phyloP scores from a whole-genome alignment of 208 protist genomes.

The Acanthamoeba healyi region DNA sequence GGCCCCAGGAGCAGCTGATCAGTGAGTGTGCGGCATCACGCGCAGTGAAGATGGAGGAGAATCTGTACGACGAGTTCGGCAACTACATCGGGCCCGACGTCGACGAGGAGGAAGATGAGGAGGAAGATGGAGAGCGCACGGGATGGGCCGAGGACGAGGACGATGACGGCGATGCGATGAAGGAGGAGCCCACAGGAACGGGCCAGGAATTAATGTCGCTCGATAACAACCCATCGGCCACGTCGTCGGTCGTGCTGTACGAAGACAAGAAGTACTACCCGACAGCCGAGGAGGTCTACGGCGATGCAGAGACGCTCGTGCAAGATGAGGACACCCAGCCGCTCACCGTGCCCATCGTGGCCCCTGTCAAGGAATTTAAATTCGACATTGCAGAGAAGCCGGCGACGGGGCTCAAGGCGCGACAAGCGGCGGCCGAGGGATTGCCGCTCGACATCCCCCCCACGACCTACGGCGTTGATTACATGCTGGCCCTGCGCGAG shows the following conservation, averaged over 20 bases:
- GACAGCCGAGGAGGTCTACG: conserved; percentile 91
- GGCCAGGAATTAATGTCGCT: conserved; percentile 6
- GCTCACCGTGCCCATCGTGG: conserved; percentile 94
- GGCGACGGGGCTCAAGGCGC: conserved; percentile 83
- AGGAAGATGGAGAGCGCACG: conserved; percentile 78
- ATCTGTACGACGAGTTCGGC: conserved; percentile 95
- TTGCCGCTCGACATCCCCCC: neutral
- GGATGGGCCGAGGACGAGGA: conserved; percentile 63
- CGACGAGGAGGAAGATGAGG: conserved; percentile 84
- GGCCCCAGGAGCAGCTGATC: no score
- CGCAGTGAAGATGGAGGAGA: conserved; percentile 79
- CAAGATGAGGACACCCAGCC: conserved; percentile 96
- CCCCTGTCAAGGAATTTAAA: conserved; percentile 87
- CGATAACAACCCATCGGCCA: neutral
- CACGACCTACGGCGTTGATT: conserved; percentile 68
- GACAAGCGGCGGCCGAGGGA: neutral
- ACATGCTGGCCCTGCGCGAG: conserved; percentile 85
- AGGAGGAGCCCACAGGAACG: neutral
- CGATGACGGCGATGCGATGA: conserved; percentile 63
- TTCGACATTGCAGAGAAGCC: conserved; percentile 88
- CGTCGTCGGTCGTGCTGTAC: conserved; percentile 89
- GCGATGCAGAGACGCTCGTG: conserved; percentile 93
- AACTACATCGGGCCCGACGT: conserved; percentile 94
- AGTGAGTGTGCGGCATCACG: neutral
- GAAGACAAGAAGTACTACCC: conserved; percentile 96